A percentile compares a stretch with the other conserved stretches of the same genome.
Evolutionary conservation across 805 yeast species (phyloP).

Genomic region (Brettanomyces naardenensis): DNA sequence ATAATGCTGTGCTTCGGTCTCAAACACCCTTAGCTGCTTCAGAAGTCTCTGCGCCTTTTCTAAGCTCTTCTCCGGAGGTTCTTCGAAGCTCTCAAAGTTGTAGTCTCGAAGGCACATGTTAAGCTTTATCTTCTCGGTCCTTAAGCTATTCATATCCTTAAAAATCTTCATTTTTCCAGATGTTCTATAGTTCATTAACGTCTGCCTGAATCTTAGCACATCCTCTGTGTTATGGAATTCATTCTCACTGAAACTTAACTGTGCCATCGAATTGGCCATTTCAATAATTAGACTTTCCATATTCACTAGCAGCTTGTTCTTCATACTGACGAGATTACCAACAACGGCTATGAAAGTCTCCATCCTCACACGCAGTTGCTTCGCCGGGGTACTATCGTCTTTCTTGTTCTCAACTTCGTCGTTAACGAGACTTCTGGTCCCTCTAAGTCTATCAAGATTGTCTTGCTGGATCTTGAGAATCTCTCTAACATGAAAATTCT

Average conservation of each 20-base stretch:
- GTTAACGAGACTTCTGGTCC: not conserved
- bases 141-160: conserved; percentile 3
- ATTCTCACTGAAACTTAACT: conserved; percentile 7
- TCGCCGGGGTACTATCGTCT: conserved; percentile 1
- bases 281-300: conserved; percentile 10
- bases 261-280: conserved; percentile 9
- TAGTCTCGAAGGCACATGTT: conserved; percentile 4
- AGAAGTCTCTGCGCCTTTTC: conserved; percentile 1
- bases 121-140: conserved; percentile 4
- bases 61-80: conserved; percentile 5
- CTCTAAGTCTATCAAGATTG: not conserved
- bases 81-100: conserved; percentile 4
- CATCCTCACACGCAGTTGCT: conserved; percentile 12
- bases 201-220: conserved; percentile 2
- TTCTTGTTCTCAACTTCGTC: not conserved
- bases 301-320: conserved; percentile 10
- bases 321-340: conserved; percentile 12
- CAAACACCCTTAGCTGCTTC: conserved; percentile 1
- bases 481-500: conserved; percentile 25
- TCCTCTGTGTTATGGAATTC: conserved; percentile 1
- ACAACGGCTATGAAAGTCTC: conserved; percentile 21
- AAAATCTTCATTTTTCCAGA: conserved; percentile 4
- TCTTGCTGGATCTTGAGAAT: not conserved
- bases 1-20: conserved; percentile 1
- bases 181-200: conserved; percentile 1